Evolutionary conservation across 2,329 filamentous ascomycete species (phyloP).

Genomic region (Colletotrichum chrysophilum): DNA sequence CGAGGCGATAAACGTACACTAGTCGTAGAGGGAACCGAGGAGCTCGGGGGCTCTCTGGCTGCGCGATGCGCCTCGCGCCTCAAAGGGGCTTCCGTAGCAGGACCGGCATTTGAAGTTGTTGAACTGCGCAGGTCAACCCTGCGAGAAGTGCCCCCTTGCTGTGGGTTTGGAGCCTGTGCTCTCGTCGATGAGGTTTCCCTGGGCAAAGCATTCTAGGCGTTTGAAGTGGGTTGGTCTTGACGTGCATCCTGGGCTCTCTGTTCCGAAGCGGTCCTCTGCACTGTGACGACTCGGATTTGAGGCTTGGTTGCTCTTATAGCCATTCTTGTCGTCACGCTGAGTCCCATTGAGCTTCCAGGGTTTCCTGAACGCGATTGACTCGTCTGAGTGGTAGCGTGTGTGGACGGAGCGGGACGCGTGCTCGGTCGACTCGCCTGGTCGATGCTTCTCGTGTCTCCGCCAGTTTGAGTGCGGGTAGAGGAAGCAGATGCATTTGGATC

Average conservation of each 20-base stretch:
- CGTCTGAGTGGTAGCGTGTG: not conserved
- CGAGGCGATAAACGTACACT: not conserved
- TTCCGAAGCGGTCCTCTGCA: not conserved
- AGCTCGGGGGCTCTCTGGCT: not conserved
- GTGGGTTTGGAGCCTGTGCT: not conserved
- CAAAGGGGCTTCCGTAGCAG: not conserved
- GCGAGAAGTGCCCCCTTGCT: not conserved
- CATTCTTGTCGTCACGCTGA: not conserved
- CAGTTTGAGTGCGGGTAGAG: not conserved
- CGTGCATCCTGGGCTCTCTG: not conserved
- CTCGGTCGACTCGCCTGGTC: not conserved
- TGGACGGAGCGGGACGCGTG: not conserved
- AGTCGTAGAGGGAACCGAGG: not conserved
- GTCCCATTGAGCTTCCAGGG: not conserved
- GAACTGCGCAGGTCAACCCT: not conserved
- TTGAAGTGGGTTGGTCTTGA: not conserved
- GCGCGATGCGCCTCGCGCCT: not conserved
- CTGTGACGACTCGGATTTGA: not conserved
- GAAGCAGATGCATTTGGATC: not conserved
- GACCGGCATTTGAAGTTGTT: not conserved
- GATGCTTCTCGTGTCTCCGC: not conserved
- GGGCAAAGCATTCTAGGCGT: conserved; percentile 5
- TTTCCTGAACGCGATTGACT: not conserved
- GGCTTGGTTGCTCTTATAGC: not conserved
- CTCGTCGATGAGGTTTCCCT: not conserved